phyloP scores from a whole-genome alignment of 2,329 filamentous ascomycete genomes.

The Cladophialophora yegresii region DNA sequence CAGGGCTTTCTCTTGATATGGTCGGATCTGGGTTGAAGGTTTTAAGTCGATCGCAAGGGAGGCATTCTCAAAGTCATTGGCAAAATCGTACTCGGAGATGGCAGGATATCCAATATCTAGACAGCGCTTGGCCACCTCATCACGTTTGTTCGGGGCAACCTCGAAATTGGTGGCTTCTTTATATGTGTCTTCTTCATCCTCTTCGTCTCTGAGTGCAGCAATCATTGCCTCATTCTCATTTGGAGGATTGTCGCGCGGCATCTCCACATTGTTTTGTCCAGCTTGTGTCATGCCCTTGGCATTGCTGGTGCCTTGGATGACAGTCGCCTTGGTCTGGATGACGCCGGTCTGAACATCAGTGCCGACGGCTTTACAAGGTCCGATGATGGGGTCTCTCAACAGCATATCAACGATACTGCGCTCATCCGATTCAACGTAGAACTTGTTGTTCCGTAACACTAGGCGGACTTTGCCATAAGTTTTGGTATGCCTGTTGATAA shows the following conservation, averaged over 20 bases:
- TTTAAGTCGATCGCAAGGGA: conserved; percentile 92
- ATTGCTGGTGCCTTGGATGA: conserved; percentile 92
- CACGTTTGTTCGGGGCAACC: conserved; percentile 78
- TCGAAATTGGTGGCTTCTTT: conserved; percentile 93
- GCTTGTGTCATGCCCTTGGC: conserved; percentile 85
- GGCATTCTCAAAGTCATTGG: conserved; percentile 83
- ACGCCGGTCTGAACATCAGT: conserved; percentile 77
- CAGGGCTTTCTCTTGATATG: conserved; percentile 94
- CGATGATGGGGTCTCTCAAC: conserved; percentile 81
- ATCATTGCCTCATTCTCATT: conserved; percentile 48
- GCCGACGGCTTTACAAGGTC: conserved; percentile 71
- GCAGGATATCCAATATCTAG: conserved; percentile 83
- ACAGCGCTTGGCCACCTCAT: conserved; percentile 85
- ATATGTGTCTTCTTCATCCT: conserved; percentile 78
- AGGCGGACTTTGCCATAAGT: conserved; percentile 96
- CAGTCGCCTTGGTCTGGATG: conserved; percentile 80
- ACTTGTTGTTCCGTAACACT: conserved; percentile 90
- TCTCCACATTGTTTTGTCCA: conserved; percentile 43
- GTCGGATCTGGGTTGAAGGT: conserved; percentile 84
- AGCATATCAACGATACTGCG: conserved; percentile 81
- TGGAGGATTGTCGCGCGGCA: conserved; percentile 32
- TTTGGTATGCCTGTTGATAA: conserved; percentile 79
- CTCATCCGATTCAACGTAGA: conserved; percentile 90
- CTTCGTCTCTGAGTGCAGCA: conserved; percentile 70
- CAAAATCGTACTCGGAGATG: conserved; percentile 95